phyloP scores from a whole-genome alignment of 108 stramenopile species.

The Skeletonema marinoi region DNA sequence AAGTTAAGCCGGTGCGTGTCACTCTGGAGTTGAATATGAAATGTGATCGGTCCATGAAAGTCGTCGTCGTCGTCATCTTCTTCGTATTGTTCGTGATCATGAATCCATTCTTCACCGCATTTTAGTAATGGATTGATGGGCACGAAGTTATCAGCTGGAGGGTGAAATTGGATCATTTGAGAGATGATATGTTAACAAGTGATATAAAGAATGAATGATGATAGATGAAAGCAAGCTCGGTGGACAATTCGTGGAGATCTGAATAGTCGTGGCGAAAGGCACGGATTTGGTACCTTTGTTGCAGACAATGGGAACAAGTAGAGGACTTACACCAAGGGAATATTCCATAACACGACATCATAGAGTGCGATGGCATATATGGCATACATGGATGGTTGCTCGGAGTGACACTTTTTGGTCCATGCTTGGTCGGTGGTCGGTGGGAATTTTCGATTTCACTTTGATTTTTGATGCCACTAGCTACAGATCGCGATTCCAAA shows the following conservation, averaged over 20 bases:
- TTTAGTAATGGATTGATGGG: constrained; percentile 21
- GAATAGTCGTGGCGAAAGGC: too few relatives aligned
- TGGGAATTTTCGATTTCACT: too few relatives aligned
- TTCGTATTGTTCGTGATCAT: neutral
- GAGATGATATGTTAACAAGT: neutral
- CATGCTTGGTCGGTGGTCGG: too few relatives aligned
- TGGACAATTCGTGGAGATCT: too few relatives aligned
- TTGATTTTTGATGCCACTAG: too few relatives aligned
- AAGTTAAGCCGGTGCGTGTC: constrained; percentile 6
- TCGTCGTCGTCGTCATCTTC: constrained; percentile 3
- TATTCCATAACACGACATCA: neutral
- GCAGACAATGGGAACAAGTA: too few relatives aligned
- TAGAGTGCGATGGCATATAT: neutral
- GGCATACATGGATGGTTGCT: too few relatives aligned
- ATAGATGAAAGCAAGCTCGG: too few relatives aligned
- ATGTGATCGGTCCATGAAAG: constrained; percentile 3
- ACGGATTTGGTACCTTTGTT: too few relatives aligned
- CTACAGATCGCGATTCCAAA: too few relatives aligned
- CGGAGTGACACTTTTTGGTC: too few relatives aligned
- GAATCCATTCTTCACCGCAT: constrained; percentile 18
- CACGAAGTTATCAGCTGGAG: neutral
- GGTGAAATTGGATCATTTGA: too few relatives aligned
- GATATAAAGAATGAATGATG: neutral
- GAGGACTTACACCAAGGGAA: neutral
- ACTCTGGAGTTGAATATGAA: constrained; percentile 26